Percentiles rank a stretch among this genome's conserved stretches.
Conservation (phyloP, 768 basidiomycete genomes). For the Podaxis pistillaris region DNA sequence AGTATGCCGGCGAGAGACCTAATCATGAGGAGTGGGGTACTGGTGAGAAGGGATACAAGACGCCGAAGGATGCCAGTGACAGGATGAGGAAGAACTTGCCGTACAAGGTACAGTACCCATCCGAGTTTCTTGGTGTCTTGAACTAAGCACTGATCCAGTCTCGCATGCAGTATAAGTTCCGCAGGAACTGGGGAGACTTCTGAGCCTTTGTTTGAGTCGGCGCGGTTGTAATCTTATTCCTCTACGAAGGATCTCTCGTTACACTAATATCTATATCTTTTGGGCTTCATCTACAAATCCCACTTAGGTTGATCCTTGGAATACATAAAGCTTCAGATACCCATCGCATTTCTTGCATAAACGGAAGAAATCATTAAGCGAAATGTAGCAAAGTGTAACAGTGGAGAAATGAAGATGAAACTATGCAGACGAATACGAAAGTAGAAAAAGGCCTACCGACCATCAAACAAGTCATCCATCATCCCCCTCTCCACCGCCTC, state of each 20-base stretch:
- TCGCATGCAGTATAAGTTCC: conserved; percentile 86
- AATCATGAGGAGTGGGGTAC: conserved; percentile 72
- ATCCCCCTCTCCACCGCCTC: conserved; percentile 80
- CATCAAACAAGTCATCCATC: conserved; percentile 89
- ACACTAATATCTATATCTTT: neutral
- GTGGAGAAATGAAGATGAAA: neutral
- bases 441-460: conserved; percentile 37
- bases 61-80: conserved; percentile 71
- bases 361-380: neutral
- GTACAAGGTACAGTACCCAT: conserved; percentile 67
- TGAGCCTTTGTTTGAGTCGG: conserved; percentile 29
- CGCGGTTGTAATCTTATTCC: conserved; percentile 14
- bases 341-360: neutral
- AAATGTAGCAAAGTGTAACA: neutral
- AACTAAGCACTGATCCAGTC: conserved; percentile 46
- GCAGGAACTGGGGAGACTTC: conserved; percentile 86
- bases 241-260: neutral
- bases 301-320: conserved; percentile 3
- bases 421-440: neutral
- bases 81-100: conserved; percentile 82
- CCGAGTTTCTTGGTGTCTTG: conserved; percentile 11
- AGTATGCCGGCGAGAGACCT: conserved; percentile 54
- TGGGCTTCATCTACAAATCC: conserved; percentile 1
- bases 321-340: conserved; percentile 1
- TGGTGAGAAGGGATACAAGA: conserved; percentile 67